Base-by-base conservation (phyloP, 2,329 filamentous ascomycete species). In the Gliomastix tumulicola region DNA sequence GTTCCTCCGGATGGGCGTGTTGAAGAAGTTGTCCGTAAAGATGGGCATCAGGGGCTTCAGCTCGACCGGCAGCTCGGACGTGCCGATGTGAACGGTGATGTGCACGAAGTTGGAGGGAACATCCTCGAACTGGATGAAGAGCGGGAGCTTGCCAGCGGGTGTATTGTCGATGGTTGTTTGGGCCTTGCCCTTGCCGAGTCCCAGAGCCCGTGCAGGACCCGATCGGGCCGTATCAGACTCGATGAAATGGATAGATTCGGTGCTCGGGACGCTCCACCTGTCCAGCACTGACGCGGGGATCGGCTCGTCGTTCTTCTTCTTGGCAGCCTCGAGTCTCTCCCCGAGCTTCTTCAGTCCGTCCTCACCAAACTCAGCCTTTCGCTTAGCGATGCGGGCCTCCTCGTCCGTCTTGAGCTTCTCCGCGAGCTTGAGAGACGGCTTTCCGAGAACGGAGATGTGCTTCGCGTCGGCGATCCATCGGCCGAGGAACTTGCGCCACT, bases 51-150 rank as follows among this genome's bases (percentile, higher is more conserved):
- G 63, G 4, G 92, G 92, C 54, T 90, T 88, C 41, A 90, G 73
- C 44, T 89, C 76, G n/a, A 84, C 73, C 0, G 89, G 87, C 2
- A 96, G 69, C 21, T 77, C 68, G 3, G 79, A 74, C 1, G 88
- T 94, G 36, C 87, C 87, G 34, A 97, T 68, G 38, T 92, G 78
- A 17, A 97, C 62, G 33, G 79, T 82, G 40, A 97, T 74, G 48
- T 90, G 84, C 7, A 94, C 88, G 56, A 98, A 98, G 53, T 88
- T 94, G 41, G 87, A 94, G 3, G 84, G 82, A 12, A 97, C 88
- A 51, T 95, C 82, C 60, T 98, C 92, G 46, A 94, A 98, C 60
- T 98, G 90, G n/a, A 98, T 72, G 60, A 96, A 98, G 3, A 97
- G 66, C 0, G 88, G 84, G n/a, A 81, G 56, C 23, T 81, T 60